phyloP scores from a whole-genome alignment of 176 grass and related monocot genomes.

The Oryza brachyantha region DNA sequence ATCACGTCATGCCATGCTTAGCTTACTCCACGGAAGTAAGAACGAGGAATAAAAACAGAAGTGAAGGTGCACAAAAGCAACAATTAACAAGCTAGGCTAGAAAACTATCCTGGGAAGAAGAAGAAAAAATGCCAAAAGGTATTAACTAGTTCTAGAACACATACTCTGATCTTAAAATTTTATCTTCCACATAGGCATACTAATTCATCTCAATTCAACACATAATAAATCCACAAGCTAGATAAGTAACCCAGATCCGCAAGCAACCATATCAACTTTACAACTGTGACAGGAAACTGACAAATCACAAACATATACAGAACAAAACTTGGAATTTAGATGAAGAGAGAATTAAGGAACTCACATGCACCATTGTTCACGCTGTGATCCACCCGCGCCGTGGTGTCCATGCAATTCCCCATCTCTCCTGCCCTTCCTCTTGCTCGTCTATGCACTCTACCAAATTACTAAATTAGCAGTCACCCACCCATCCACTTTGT shows the following conservation, averaged over 20 bases:
- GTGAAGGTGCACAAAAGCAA: neutral
- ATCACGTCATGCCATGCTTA: neutral
- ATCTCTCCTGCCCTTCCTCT: conserved; percentile 31
- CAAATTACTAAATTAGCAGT: too few relatives aligned
- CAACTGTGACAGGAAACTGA: conserved; percentile 17
- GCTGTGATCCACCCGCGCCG: conserved; percentile 53
- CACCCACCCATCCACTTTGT: conserved; percentile 24
- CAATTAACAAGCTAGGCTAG: neutral
- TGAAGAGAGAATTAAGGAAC: conserved; percentile 26
- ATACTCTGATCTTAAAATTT: neutral
- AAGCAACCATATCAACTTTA: neutral
- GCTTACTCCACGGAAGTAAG: neutral
- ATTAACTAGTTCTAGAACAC: neutral
- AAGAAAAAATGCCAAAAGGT: neutral
- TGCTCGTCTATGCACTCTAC: neutral
- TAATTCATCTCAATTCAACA: neutral
- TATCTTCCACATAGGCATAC: neutral
- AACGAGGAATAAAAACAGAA: conserved; percentile 9
- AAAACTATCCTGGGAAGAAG: neutral
- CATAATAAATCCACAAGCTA: neutral
- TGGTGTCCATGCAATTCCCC: conserved; percentile 78
- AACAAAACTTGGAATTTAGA: conserved; percentile 1
- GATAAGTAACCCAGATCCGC: neutral
- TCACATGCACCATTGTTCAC: conserved; percentile 66
- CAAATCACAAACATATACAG: conserved; percentile 9